phyloP scores from a whole-genome alignment of 306 rosid genomes.

The Gastrolobium villosum region DNA sequence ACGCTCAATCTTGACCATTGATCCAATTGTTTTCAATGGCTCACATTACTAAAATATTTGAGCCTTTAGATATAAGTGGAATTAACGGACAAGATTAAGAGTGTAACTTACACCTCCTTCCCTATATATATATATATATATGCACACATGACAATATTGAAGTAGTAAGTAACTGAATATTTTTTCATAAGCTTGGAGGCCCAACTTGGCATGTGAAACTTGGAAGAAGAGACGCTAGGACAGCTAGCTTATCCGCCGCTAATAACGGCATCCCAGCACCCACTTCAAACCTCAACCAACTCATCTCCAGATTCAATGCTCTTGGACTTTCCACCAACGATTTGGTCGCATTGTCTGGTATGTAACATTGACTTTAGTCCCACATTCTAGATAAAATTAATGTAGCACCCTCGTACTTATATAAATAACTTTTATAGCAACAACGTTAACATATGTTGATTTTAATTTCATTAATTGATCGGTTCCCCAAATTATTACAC shows the following conservation, averaged over 20 bases:
- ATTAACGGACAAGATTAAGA: too few species aligned
- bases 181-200: conserved; percentile 77
- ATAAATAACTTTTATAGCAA: too few species aligned
- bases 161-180: conserved; percentile 4
- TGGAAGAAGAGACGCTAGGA: conserved; percentile 87
- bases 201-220: conserved; percentile 83
- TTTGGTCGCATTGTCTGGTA: conserved; percentile 86
- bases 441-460: neutral
- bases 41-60: too few species aligned
- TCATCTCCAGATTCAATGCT: conserved; percentile 62
- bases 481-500: neutral
- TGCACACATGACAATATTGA: neutral
- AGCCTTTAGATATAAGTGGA: too few species aligned
- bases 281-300: conserved; percentile 66
- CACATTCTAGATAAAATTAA: too few species aligned
- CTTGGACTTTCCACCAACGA: conserved; percentile 84
- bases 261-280: conserved; percentile 81
- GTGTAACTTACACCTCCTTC: neutral
- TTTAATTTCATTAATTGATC: neutral
- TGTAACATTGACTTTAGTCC: neutral
- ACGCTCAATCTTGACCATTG: too few species aligned
- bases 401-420: too few species aligned
- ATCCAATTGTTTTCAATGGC: too few species aligned
- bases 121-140: too few species aligned
- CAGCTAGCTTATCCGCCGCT: conserved; percentile 76